Base-by-base conservation (phyloP, 257 asterid species). In the Lantana camara region DNA sequence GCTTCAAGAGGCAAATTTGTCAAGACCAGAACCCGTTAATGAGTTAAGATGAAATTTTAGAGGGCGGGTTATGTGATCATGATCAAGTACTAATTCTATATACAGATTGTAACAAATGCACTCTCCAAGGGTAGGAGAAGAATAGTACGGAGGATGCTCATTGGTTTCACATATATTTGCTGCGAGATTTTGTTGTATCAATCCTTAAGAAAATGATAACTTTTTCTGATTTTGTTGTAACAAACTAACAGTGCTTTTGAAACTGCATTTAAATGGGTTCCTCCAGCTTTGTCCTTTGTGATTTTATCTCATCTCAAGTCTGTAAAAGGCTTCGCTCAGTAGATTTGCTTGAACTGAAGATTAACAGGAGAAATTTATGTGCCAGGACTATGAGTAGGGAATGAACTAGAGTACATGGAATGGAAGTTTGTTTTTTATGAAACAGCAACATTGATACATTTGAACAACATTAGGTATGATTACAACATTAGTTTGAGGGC, bases 1-100 rank as follows among this genome's bases (percentile, higher is more conserved):
- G 99, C 96, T 57, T 87, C 96, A 40, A 85, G 95, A 72, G 69
- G 81, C 75, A 93, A 90, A 78, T 79, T 90, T 64, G 73, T 90
- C 64, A 88, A 74, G 80, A 69, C 94, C 11, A 82, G 85, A 75
- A 74, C 78, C 54, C 83, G 95, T 57, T 88, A 66, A 74, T 51
- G 29, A 6, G 40, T 64, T 13, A 12, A 22, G 20, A 38, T 21
- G 2, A 12, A 68, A 51, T 27, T 67, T 53, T 29, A 47, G 40
- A 58, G 41, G 47, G 54, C 41, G 46, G 23, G 19, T 17, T 16
- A 24, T 22, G 27, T 7, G 6, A 19, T n/a, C n/a, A 42, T 9
- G 15, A n/a, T n/a, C n/a, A n/a, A 20, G 55, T 16, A 4, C 70
- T 54, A 47, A 41, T 22, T 34, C 50, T 56, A 20, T 20, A 15